These are phyloP conservation scores for Wickerhamiella vanderwaltii DNA, from an alignment of 805 yeast genomes.

Conservation along the genomic window DNA sequence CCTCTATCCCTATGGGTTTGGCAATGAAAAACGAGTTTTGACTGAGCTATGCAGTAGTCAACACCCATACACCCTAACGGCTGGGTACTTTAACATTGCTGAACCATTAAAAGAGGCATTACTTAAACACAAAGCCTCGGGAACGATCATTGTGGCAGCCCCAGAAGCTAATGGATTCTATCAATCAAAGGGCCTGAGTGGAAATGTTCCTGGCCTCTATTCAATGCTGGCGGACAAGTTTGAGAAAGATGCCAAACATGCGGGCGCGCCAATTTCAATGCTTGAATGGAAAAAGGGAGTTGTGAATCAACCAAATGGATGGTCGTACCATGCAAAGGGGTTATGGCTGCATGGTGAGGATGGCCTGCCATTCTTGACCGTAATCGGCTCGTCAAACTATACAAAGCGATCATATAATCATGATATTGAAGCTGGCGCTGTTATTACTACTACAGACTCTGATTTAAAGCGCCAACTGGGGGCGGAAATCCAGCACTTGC, in stretches of 20 bases:
- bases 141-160: conserved; percentile 81
- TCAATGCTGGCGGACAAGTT: conserved; percentile 61
- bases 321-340: conserved; percentile 98
- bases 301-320: conserved; percentile 74
- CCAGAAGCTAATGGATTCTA: conserved; percentile 92
- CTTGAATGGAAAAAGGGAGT: conserved; percentile 82
- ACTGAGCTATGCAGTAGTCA: conserved; percentile 30
- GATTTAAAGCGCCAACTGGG: conserved; percentile 45
- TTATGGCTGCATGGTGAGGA: conserved; percentile 54
- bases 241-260: conserved; percentile 39
- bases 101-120: conserved; percentile 55
- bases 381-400: conserved; percentile 87
- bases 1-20: conserved; percentile 68
- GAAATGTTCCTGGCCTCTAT: conserved; percentile 77
- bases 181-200: conserved; percentile 68
- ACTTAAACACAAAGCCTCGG: conserved; percentile 35
- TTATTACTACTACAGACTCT: conserved; percentile 58
- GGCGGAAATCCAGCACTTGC: conserved; percentile 50
- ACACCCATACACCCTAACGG: conserved; percentile 75
- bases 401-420: conserved; percentile 78
- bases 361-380: conserved; percentile 41
- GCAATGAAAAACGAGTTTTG: conserved; percentile 73
- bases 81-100: conserved; percentile 90
- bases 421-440: conserved; percentile 81
- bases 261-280: conserved; percentile 37